A percentile compares a stretch with the other conserved stretches of the same genome.
Evolutionary conservation across 805 yeast species (phyloP).

Genomic region (Naumovozyma castellii): DNA sequence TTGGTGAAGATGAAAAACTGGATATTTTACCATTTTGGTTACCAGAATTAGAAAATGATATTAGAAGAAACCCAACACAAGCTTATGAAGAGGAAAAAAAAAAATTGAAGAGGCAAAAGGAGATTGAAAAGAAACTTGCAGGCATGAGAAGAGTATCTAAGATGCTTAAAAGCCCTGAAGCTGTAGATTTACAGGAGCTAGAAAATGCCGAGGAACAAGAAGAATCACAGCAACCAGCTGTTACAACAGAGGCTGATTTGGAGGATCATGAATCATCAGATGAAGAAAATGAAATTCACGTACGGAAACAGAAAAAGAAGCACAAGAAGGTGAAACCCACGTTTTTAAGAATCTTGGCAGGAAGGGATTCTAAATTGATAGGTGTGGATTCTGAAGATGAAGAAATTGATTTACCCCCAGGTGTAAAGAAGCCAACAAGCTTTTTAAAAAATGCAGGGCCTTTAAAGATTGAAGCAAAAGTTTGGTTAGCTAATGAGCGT

Average conservation of each 20-base stretch:
- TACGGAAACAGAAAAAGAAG: constrained; percentile 20
- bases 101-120: constrained; percentile 40
- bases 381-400: constrained; percentile 80
- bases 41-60: constrained; percentile 76
- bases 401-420: constrained; percentile 78
- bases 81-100: constrained; percentile 60
- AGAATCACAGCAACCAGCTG: background rate
- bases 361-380: constrained; percentile 35
- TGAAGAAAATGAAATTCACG: constrained; percentile 22
- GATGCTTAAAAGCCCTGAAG: constrained; percentile 6
- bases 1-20: constrained; percentile 72
- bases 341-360: constrained; percentile 30
- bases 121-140: constrained; percentile 27
- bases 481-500: constrained; percentile 97
- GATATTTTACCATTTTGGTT: constrained; percentile 93
- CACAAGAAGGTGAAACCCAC: constrained; percentile 23
- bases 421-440: constrained; percentile 72
- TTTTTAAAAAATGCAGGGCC: constrained; percentile 86
- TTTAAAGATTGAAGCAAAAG: constrained; percentile 90
- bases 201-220: constrained; percentile 1
- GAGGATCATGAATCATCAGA: constrained; percentile 53
- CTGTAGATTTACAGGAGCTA: background rate
- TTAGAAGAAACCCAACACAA: constrained; percentile 67
- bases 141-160: constrained; percentile 31
- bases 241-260: constrained; percentile 35